phyloP scores from a whole-genome alignment of 345 rosid genomes.

The Aurinia saxatilis region DNA sequence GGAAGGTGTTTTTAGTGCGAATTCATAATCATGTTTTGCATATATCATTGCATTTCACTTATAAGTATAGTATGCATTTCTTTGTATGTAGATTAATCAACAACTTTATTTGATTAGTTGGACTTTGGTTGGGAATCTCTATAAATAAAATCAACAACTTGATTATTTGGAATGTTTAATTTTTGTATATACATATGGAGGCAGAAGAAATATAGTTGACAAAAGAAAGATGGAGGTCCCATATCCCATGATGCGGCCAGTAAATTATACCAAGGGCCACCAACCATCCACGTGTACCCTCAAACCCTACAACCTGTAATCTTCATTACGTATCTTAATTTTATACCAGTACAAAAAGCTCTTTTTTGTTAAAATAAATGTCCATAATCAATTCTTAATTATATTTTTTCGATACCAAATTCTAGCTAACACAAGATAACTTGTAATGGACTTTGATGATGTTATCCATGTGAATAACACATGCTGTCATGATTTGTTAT shows the following conservation, averaged over 20 bases:
- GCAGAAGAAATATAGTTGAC: background rate
- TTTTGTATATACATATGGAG: background rate
- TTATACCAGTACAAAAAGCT: background rate
- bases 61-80: too few relatives aligned
- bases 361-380: too few relatives aligned
- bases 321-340: slow-evolving; percentile 3
- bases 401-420: background rate
- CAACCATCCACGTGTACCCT: slow-evolving; percentile 28
- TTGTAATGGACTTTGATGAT: slow-evolving; percentile 22
- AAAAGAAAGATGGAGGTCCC: slow-evolving; percentile 6
- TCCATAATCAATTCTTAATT: background rate
- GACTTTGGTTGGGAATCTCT: too few relatives aligned
- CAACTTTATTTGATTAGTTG: too few relatives aligned
- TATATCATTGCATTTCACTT: too few relatives aligned
- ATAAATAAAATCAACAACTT: too few relatives aligned
- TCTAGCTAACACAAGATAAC: background rate
- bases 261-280: slow-evolving; percentile 14
- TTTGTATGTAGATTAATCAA: too few relatives aligned
- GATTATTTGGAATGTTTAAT: too few relatives aligned
- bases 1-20: too few relatives aligned
- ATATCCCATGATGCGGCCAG: slow-evolving; percentile 23
- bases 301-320: slow-evolving; percentile 26
- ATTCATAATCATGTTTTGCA: too few relatives aligned
- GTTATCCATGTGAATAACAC: slow-evolving; percentile 27
- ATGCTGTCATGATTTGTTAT: slow-evolving; percentile 20